phyloP scores from a whole-genome alignment of 768 basidiomycete species.

The Tricholoma flavovirens region DNA sequence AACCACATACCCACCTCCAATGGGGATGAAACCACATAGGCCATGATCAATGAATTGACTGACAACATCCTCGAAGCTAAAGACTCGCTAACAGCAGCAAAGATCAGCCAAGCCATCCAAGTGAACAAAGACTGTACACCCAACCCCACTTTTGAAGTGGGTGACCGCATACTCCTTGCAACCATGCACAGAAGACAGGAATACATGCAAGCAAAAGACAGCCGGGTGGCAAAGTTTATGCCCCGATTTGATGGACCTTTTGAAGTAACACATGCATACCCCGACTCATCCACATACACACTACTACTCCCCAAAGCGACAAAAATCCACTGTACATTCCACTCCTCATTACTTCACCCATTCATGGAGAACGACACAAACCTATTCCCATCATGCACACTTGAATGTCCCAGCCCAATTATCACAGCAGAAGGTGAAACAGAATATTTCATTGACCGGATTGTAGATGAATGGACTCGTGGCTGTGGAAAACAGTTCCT shows the following conservation, averaged over 20 bases:
- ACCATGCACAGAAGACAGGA: neutral
- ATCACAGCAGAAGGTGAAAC: neutral
- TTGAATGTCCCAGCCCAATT: neutral
- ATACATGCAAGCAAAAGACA: too few relatives aligned
- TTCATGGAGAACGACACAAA: neutral
- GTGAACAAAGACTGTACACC: neutral
- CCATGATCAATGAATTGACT: neutral
- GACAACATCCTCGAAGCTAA: neutral
- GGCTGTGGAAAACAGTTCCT: too few relatives aligned
- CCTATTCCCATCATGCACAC: neutral
- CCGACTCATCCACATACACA: neutral
- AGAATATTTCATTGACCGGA: too few relatives aligned
- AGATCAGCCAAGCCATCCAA: neutral
- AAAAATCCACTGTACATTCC: neutral
- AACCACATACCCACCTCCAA: neutral
- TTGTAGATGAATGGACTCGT: too few relatives aligned
- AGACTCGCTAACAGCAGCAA: neutral
- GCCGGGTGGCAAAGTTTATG: neutral
- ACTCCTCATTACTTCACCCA: neutral
- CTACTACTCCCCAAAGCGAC: neutral
- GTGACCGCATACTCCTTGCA: neutral
- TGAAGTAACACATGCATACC: neutral
- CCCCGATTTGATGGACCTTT: neutral
- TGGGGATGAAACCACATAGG: neutral
- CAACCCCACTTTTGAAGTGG: too few relatives aligned